These are phyloP conservation scores for Malassezia cuniculi DNA, from an alignment of 1,284 basidiomycete genomes.

Conservation along the genomic window DNA sequence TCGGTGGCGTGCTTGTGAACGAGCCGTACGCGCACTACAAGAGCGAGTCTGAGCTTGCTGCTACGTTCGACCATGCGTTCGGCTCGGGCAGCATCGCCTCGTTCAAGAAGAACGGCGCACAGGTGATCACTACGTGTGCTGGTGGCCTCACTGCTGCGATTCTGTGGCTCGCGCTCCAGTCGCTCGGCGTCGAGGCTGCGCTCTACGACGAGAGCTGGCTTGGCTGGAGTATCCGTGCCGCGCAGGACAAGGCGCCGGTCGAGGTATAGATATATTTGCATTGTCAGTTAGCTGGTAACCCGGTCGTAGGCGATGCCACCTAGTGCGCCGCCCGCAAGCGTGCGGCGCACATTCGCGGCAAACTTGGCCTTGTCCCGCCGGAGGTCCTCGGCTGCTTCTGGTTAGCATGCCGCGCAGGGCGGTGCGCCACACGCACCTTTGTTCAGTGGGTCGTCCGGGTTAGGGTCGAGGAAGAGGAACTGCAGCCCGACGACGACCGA, in stretches of 20 bases:
- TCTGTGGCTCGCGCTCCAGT: conserved; percentile 71
- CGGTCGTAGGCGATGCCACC: conserved; percentile 35
- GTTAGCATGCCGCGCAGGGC: conserved; percentile 15
- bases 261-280: too few relatives aligned
- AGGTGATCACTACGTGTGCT: conserved; percentile 38
- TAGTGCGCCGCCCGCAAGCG: conserved; percentile 27
- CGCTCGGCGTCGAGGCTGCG: conserved; percentile 54
- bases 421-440: conserved; percentile 56
- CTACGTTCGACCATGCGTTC: conserved; percentile 55
- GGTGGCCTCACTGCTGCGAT: conserved; percentile 87
- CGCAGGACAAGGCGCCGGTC: conserved; percentile 11
- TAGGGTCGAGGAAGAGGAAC: conserved; percentile 95
- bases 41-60: conserved; percentile 37
- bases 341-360: conserved; percentile 30
- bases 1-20: conserved; percentile 58
- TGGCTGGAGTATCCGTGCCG: conserved; percentile 21
- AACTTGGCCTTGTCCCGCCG: conserved; percentile 32
- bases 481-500: conserved; percentile 95
- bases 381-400: conserved; percentile 45
- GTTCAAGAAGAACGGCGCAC: conserved; percentile 21
- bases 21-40: conserved; percentile 38
- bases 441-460: conserved; percentile 94
- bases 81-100: conserved; percentile 47
- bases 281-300: too few relatives aligned
- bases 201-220: conserved; percentile 61